Conservation (phyloP, 164 flowering plant genomes). For the Vitis rotundifolia region DNA sequence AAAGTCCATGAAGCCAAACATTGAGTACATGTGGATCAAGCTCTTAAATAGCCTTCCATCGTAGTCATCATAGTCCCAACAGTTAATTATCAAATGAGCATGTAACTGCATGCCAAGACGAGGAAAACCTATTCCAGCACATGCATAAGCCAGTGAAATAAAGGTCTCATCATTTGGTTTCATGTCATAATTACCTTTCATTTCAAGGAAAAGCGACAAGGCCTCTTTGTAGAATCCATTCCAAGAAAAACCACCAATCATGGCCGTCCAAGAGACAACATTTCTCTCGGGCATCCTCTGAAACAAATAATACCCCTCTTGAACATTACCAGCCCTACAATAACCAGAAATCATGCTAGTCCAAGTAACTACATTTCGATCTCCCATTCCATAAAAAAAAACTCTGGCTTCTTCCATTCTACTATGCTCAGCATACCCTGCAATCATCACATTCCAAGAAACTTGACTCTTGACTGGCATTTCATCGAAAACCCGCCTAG, state of each 20-base stretch:
- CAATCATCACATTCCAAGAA: constrained; percentile 54
- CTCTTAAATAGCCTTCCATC: constrained; percentile 48
- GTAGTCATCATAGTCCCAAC: constrained; percentile 29
- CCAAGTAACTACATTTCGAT: constrained; percentile 60
- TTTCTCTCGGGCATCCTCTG: constrained; percentile 51
- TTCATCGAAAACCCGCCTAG: constrained; percentile 38
- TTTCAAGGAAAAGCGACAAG: constrained; percentile 40
- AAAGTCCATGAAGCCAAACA: constrained; percentile 41
- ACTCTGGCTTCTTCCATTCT: constrained; percentile 47
- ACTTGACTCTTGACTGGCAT: constrained; percentile 41
- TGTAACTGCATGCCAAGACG: constrained; percentile 58
- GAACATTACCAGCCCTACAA: constrained; percentile 50
- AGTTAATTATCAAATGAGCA: constrained; percentile 40
- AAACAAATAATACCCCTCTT: constrained; percentile 50
- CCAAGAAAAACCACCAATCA: constrained; percentile 68
- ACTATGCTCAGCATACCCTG: constrained; percentile 44
- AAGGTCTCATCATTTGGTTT: constrained; percentile 53
- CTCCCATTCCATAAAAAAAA: constrained; percentile 46
- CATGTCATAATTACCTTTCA: constrained; percentile 19
- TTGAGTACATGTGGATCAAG: constrained; percentile 55
- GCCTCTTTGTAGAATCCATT: constrained; percentile 51
- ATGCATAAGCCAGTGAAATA: constrained; percentile 56
- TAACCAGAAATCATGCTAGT: constrained; percentile 62
- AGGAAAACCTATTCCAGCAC: constrained; percentile 44
- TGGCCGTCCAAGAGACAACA: constrained; percentile 74